Conservation (phyloP, 495 filamentous ascomycete species). For the Cudoniella acicularis region DNA sequence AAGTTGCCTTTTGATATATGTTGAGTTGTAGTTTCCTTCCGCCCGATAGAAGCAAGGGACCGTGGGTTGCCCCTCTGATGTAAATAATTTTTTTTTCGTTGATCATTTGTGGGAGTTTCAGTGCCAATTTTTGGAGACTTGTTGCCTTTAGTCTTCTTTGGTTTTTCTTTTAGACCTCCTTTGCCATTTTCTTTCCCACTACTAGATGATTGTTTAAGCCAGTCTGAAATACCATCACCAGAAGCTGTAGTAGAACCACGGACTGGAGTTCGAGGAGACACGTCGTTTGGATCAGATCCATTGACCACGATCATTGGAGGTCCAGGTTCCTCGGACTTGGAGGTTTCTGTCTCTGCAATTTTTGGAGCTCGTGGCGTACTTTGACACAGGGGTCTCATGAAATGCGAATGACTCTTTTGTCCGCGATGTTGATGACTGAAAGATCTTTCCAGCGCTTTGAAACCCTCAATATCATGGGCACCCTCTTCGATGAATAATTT, state of each 20-base stretch:
- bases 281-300: slow-evolving; percentile 5
- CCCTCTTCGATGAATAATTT: slow-evolving; percentile 67
- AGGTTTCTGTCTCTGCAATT: slow-evolving; percentile 37
- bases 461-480: slow-evolving; percentile 60
- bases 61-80: neutral
- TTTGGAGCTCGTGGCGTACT: slow-evolving; percentile 47
- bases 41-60: slow-evolving; percentile 3
- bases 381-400: slow-evolving; percentile 63
- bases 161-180: slow-evolving; percentile 33
- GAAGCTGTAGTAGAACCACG: slow-evolving; percentile 5
- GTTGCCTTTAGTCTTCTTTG: slow-evolving; percentile 35
- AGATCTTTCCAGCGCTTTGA: slow-evolving; percentile 62
- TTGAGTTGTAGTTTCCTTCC: slow-evolving; percentile 5
- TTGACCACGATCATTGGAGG: slow-evolving; percentile 24
- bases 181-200: slow-evolving; percentile 33
- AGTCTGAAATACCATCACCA: slow-evolving; percentile 11
- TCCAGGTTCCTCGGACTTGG: slow-evolving; percentile 24
- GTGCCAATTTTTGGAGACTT: slow-evolving; percentile 27
- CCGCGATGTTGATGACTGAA: slow-evolving; percentile 64
- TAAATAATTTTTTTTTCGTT: slow-evolving; percentile 3
- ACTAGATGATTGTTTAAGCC: slow-evolving; percentile 1
- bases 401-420: slow-evolving; percentile 57
- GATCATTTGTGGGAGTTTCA: slow-evolving; percentile 12
- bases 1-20: slow-evolving; percentile 19
- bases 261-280: slow-evolving; percentile 7